Conservation (phyloP, 2,329 filamentous ascomycete genomes). For the Xylaria polymorpha region DNA sequence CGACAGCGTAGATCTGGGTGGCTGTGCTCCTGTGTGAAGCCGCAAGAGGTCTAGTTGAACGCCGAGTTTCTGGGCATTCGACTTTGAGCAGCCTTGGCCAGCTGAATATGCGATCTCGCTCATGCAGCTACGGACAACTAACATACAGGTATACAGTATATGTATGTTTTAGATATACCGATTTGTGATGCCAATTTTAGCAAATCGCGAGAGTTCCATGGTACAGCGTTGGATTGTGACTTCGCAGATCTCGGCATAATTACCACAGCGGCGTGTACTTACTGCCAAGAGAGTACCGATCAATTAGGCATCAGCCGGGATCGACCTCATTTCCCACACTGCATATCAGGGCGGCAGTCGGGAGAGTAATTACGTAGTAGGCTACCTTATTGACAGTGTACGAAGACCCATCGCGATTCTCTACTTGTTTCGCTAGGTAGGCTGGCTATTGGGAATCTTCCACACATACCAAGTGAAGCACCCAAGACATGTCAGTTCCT, state of each 20-base stretch:
- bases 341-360: not conserved
- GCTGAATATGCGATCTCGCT: constrained; percentile 13
- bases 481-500: not conserved
- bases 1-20: constrained; percentile 17
- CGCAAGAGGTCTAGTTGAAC: constrained; percentile 21
- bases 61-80: not conserved
- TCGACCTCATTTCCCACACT: not conserved
- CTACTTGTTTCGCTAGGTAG: not conserved
- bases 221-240: constrained; percentile 8
- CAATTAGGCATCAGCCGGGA: not conserved
- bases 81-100: constrained; percentile 18
- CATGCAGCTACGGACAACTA: constrained; percentile 8
- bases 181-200: constrained; percentile 11
- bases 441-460: not conserved
- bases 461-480: not conserved
- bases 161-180: not conserved
- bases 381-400: not conserved
- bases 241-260: not conserved
- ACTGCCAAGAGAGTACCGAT: constrained; percentile 19
- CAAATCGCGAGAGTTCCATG: not conserved
- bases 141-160: not conserved
- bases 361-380: too few relatives aligned
- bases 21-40: constrained; percentile 23
- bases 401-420: not conserved
- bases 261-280: not conserved